Conservation (phyloP, 208 protist species). For the Herpetomonas samuelpessoai region DNA sequence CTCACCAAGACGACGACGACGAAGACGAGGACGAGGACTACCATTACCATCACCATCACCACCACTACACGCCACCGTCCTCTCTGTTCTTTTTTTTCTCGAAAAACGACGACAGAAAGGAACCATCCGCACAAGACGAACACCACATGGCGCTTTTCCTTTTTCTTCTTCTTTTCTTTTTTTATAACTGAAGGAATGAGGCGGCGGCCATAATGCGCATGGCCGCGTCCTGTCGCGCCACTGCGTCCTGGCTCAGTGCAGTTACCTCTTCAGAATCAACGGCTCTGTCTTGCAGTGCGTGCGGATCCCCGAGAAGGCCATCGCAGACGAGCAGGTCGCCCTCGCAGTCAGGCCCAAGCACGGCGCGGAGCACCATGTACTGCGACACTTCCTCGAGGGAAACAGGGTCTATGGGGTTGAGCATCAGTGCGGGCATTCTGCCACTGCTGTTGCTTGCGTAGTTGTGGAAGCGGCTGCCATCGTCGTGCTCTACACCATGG, state of each 20-base stretch:
- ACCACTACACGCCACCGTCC: too few relatives aligned
- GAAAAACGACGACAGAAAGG: too few relatives aligned
- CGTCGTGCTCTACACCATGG: slow-evolving; percentile 3
- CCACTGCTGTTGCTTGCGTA: slow-evolving; percentile 41
- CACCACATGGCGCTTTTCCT: slow-evolving; percentile 3
- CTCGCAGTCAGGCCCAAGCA: slow-evolving; percentile 25
- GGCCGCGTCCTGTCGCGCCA: slow-evolving; percentile 20
- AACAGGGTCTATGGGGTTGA: slow-evolving; percentile 22
- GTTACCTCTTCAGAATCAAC: too few relatives aligned
- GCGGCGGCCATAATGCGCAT: slow-evolving; percentile 36
- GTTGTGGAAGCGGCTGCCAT: slow-evolving; percentile 25
- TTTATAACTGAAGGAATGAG: slow-evolving; percentile 43
- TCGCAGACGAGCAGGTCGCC: slow-evolving; percentile 23
- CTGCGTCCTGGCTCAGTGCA: too few relatives aligned
- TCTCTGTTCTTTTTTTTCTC: too few relatives aligned
- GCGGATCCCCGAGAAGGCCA: slow-evolving; percentile 22
- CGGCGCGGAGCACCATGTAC: slow-evolving; percentile 41
- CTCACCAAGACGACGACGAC: too few relatives aligned
- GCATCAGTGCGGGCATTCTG: slow-evolving; percentile 35
- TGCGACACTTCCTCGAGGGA: slow-evolving; percentile 30
- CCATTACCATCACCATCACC: too few relatives aligned
- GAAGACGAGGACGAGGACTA: too few relatives aligned
- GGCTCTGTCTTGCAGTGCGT: too few relatives aligned
- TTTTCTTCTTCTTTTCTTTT: slow-evolving; percentile 3
- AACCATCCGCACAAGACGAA: background rate